Percentiles rank a stretch among this genome's conserved stretches.
Conservation (phyloP, 78 protist species). For the Polysphondylium violaceum region DNA sequence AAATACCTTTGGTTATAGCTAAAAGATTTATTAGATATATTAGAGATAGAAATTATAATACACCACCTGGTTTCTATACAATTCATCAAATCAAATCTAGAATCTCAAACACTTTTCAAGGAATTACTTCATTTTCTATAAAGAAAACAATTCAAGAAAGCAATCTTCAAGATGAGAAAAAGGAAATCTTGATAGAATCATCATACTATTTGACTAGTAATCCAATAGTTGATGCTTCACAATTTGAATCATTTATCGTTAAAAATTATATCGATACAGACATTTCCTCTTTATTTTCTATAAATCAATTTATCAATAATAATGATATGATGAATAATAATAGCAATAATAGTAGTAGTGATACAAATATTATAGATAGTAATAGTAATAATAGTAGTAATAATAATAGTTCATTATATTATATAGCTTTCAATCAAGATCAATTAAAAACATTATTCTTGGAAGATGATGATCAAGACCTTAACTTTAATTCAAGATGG, state of each 20-base stretch:
- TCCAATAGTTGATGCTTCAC: slow-evolving; percentile 36
- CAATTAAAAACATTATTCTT: no score
- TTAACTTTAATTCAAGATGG: no score
- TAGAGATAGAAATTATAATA: slow-evolving; percentile 24
- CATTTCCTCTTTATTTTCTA: slow-evolving; percentile 16
- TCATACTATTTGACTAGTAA: slow-evolving; percentile 18
- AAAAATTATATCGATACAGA: slow-evolving; percentile 34
- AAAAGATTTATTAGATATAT: slow-evolving; percentile 53
- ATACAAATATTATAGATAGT: no score
- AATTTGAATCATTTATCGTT: slow-evolving; percentile 54
- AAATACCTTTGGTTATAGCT: slow-evolving; percentile 40
- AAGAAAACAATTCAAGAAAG: background rate
- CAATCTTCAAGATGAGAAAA: background rate
- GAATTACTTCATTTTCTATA: slow-evolving; percentile 50
- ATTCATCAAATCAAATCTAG: slow-evolving; percentile 60
- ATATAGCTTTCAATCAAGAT: no score
- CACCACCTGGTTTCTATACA: slow-evolving; percentile 63
- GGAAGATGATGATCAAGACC: no score
- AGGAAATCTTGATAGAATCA: background rate
- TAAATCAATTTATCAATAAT: no score
- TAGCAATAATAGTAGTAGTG: no score
- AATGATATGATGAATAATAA: no score
- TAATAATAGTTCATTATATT: no score
- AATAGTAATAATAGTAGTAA: no score
- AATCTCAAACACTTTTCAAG: slow-evolving; percentile 47